These are phyloP conservation scores for Euryodendron excelsum DNA, from an alignment of 148 eudicot species.

Conservation along the genomic window DNA sequence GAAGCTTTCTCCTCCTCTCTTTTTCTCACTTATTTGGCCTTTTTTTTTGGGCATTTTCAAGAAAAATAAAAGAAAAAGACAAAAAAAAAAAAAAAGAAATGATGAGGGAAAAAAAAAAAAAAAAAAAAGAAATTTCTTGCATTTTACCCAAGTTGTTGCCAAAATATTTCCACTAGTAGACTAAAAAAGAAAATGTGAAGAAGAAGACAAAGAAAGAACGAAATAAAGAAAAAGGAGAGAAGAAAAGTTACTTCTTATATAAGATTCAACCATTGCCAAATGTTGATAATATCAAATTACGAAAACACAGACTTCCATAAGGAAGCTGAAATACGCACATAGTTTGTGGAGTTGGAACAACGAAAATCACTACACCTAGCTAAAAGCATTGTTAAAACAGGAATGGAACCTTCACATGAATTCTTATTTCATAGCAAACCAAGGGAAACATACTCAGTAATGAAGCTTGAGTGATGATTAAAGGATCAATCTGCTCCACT, in stretches of 20 bases:
- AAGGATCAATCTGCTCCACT: slow-evolving; percentile 29
- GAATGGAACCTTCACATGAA: neutral
- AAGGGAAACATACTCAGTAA: slow-evolving; percentile 27
- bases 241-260: too few relatives aligned
- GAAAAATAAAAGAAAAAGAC: neutral
- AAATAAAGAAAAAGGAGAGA: too few relatives aligned
- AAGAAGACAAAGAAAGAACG: too few relatives aligned
- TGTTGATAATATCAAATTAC: neutral
- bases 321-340: neutral
- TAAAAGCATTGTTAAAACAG: neutral
- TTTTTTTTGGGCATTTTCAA: too few relatives aligned
- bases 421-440: neutral
- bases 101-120: neutral
- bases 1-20: neutral
- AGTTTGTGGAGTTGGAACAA: neutral
- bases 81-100: neutral
- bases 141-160: neutral
- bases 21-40: neutral
- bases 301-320: neutral
- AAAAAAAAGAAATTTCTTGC: neutral
- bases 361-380: neutral
- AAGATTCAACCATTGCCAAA: neutral
- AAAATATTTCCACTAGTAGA: neutral
- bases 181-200: neutral
- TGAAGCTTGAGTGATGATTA: slow-evolving; percentile 40